These are phyloP conservation scores for Detonula confervacea DNA, from an alignment of 352 stramenopile genomes.

Conservation along the genomic window DNA sequence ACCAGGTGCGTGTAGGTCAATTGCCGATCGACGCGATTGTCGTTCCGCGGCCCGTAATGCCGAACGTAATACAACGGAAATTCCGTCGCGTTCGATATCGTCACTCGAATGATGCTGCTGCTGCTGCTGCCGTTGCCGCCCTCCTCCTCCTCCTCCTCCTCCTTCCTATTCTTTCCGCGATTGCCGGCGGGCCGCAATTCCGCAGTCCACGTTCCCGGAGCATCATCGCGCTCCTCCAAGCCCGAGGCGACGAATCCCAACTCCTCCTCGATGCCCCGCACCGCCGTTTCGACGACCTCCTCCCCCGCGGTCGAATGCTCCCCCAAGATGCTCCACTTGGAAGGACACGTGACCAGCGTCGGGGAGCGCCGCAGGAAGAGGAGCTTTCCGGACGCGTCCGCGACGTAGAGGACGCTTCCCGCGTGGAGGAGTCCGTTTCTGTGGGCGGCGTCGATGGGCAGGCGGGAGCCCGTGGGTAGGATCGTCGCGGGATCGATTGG, in stretches of 20 bases:
- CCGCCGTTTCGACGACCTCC: conserved; percentile 15
- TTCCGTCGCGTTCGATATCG: conserved; percentile 43
- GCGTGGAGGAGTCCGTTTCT: conserved; percentile 43
- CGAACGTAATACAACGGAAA: conserved; percentile 60
- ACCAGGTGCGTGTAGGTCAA: conserved; percentile 53
- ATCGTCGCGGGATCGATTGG: conserved; percentile 47
- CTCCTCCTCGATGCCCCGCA: conserved; percentile 56
- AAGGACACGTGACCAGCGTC: conserved; percentile 58
- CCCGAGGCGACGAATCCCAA: conserved; percentile 26
- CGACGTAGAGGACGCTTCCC: conserved; percentile 45
- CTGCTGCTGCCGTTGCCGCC: no score
- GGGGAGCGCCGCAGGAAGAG: conserved; percentile 48
- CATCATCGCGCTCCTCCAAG: background rate
- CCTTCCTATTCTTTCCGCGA: background rate
- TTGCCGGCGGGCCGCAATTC: background rate
- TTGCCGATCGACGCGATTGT: conserved; percentile 56
- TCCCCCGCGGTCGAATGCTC: conserved; percentile 51
- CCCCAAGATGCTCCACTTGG: conserved; percentile 59
- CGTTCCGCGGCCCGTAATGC: conserved; percentile 53
- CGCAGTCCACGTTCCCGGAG: background rate
- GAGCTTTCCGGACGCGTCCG: conserved; percentile 34
- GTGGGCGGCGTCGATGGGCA: conserved; percentile 53
- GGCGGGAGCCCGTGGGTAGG: background rate
- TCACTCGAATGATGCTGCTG: conserved; percentile 11
- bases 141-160: no score